Conservation (phyloP, 805 yeast genomes). For the Cyberlindnera mrakii region DNA sequence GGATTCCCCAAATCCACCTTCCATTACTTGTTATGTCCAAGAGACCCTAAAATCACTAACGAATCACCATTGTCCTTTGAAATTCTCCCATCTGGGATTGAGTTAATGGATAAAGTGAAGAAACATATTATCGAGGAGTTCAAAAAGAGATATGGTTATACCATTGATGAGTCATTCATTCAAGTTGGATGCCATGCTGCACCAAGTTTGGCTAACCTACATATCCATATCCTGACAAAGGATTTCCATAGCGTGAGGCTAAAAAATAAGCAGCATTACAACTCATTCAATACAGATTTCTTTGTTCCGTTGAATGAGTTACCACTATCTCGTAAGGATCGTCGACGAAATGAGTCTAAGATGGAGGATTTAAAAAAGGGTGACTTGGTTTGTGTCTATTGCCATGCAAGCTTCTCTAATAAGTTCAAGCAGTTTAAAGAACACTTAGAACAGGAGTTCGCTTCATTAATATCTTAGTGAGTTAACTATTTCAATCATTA, state of each 20-base stretch:
- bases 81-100: slow-evolving; percentile 21
- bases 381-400: slow-evolving; percentile 37
- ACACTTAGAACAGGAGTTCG: slow-evolving; percentile 35
- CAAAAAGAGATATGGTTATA: slow-evolving; percentile 11
- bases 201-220: slow-evolving; percentile 67
- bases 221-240: slow-evolving; percentile 63
- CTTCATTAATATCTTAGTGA: no score
- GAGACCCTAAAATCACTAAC: slow-evolving; percentile 33
- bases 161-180: slow-evolving; percentile 26
- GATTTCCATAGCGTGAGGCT: slow-evolving; percentile 51
- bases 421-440: slow-evolving; percentile 36
- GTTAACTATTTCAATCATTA: not conserved
- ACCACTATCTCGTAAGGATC: slow-evolving; percentile 38
- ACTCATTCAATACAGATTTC: slow-evolving; percentile 62
- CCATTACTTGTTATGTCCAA: slow-evolving; percentile 60
- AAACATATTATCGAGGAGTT: slow-evolving; percentile 12
- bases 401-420: slow-evolving; percentile 35
- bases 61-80: slow-evolving; percentile 38
- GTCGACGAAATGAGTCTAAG: slow-evolving; percentile 32
- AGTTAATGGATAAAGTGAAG: slow-evolving; percentile 8
- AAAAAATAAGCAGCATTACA: slow-evolving; percentile 62
- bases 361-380: slow-evolving; percentile 30
- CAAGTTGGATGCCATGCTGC: slow-evolving; percentile 61
- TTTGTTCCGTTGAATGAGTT: slow-evolving; percentile 51
- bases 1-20: slow-evolving; percentile 54